phyloP scores from a whole-genome alignment of 192 early-diverging fungal species.

The Diversispora eburnea region DNA sequence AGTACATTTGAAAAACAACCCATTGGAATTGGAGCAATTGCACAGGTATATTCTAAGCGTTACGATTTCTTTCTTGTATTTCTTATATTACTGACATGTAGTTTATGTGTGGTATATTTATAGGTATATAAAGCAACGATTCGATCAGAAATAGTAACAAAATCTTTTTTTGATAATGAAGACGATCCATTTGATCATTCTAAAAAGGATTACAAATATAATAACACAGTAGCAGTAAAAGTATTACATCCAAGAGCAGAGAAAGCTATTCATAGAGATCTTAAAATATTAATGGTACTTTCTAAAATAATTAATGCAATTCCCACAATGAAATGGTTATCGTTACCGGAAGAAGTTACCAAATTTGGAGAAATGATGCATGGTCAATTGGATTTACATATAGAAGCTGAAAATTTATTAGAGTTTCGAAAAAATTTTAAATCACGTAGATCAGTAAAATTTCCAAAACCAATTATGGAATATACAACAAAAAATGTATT shows the following conservation, averaged over 20 bases:
- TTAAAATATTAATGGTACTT: constrained; percentile 74
- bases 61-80: neutral
- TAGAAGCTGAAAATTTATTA: constrained; percentile 72
- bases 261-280: constrained; percentile 66
- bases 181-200: too few relatives aligned
- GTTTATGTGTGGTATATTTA: neutral
- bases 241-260: constrained; percentile 83
- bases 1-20: constrained; percentile 69
- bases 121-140: constrained; percentile 53
- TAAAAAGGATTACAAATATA: neutral
- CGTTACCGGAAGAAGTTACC: constrained; percentile 81
- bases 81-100: neutral
- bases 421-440: constrained; percentile 59
- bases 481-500: constrained; percentile 62
- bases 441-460: constrained; percentile 50
- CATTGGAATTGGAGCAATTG: constrained; percentile 92
- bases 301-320: constrained; percentile 63
- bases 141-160: constrained; percentile 32
- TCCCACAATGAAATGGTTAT: constrained; percentile 82
- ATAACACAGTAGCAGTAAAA: constrained; percentile 71
- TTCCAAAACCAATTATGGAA: constrained; percentile 63
- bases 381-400: constrained; percentile 79
- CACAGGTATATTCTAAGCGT: constrained; percentile 60
- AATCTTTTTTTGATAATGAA: neutral
- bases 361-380: constrained; percentile 92